A percentile compares a stretch with the other conserved stretches of the same genome.
Conservation (phyloP, 2,329 filamentous ascomycete species). For the Penicillium sp. region DNA sequence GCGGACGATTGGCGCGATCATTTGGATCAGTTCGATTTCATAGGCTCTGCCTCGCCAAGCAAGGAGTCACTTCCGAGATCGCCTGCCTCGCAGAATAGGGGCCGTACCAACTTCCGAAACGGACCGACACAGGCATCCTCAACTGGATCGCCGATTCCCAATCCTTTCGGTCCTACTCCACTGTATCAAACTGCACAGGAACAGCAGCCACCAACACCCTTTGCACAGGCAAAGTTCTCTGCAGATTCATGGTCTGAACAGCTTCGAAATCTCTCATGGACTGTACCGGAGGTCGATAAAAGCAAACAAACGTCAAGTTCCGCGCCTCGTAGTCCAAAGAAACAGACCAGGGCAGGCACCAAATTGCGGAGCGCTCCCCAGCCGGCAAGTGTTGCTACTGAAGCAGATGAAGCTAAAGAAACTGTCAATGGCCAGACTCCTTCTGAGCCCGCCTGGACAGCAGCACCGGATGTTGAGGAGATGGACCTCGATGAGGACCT, state of each 20-base stretch:
- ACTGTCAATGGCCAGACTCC: slow-evolving; percentile 27
- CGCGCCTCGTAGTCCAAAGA: slow-evolving; percentile 35
- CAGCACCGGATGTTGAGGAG: slow-evolving; percentile 33
- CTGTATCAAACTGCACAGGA: slow-evolving; percentile 16
- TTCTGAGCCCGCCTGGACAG: slow-evolving; percentile 15
- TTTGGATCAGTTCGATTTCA: slow-evolving; percentile 36
- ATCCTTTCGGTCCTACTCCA: slow-evolving; percentile 18
- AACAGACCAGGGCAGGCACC: slow-evolving; percentile 26
- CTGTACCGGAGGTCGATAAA: slow-evolving; percentile 29
- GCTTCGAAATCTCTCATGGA: slow-evolving; percentile 35
- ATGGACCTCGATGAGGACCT: slow-evolving; percentile 49
- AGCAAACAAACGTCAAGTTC: slow-evolving; percentile 26
- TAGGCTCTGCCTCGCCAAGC: slow-evolving; percentile 29
- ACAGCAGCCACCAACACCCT: slow-evolving; percentile 29
- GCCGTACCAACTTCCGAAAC: slow-evolving; percentile 22
- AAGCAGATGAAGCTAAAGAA: slow-evolving; percentile 38
- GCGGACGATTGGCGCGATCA: slow-evolving; percentile 42
- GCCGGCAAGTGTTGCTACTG: slow-evolving; percentile 37
- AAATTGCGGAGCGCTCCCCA: slow-evolving; percentile 33
- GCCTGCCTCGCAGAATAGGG: slow-evolving; percentile 17
- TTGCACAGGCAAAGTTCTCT: slow-evolving; percentile 37
- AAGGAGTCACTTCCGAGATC: slow-evolving; percentile 23
- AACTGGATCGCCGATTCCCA: slow-evolving; percentile 17
- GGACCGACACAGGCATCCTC: slow-evolving; percentile 19
- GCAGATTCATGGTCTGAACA: slow-evolving; percentile 40